These are phyloP conservation scores for Solanum phureja DNA, from an alignment of 257 asterid genomes.

Conservation along the genomic window DNA sequence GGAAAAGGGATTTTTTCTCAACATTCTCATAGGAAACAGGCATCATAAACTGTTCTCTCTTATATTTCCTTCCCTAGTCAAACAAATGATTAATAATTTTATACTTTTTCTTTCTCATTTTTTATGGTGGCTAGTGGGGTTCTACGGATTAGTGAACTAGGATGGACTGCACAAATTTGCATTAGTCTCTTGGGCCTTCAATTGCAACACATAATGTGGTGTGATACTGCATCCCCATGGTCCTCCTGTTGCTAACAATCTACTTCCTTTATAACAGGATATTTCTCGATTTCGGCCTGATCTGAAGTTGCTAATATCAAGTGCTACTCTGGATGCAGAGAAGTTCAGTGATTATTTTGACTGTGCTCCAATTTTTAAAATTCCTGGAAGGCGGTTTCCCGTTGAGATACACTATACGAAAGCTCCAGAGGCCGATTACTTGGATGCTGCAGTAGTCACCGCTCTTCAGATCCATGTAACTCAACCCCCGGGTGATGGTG, in stretches of 20 bases:
- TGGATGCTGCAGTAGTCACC: conserved; percentile 85
- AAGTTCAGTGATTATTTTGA: conserved; percentile 45
- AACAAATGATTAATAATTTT: not conserved
- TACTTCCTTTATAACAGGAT: conserved; percentile 29
- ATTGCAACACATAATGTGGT: not conserved
- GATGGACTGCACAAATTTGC: not conserved
- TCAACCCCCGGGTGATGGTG: conserved; percentile 86
- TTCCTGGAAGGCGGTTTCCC: conserved; percentile 94
- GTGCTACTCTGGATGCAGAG: conserved; percentile 93
- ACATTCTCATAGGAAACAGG: not conserved
- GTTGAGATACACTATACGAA: conserved; percentile 84
- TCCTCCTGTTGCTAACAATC: not conserved
- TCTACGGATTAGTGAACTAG: not conserved
- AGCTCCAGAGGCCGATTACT: conserved; percentile 97
- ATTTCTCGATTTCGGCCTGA: conserved; percentile 81
- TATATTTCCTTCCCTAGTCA: not conserved
- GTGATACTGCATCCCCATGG: not conserved
- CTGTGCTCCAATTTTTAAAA: conserved; percentile 44
- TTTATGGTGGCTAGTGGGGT: not conserved
- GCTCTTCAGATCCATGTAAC: conserved; percentile 87
- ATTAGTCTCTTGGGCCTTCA: conserved; percentile 1
- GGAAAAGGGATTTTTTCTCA: not conserved
- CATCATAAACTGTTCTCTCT: not conserved
- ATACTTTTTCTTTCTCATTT: too few relatives aligned
- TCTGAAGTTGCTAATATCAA: conserved; percentile 79